phyloP scores from a whole-genome alignment of 139 green algal genomes.

The Dunaliella primolecta region DNA sequence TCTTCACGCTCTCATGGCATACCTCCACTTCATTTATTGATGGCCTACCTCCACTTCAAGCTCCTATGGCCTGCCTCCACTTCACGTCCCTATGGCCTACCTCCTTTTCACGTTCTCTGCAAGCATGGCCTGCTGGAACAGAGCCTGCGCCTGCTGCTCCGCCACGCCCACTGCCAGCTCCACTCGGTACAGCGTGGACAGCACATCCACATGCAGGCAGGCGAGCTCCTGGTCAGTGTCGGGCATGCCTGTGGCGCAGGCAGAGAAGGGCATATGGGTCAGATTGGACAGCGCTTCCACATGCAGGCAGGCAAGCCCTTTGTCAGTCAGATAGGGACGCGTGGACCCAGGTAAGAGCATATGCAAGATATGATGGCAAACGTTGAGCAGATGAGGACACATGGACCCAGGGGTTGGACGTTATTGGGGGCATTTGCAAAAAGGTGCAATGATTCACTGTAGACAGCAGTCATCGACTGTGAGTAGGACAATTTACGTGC shows the following conservation, averaged over 20 bases:
- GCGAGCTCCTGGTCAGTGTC: slow-evolving; percentile 54
- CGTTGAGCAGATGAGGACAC: too few relatives aligned
- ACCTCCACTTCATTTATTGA: too few relatives aligned
- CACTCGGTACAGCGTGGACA: slow-evolving; percentile 47
- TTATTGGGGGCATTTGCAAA: too few relatives aligned
- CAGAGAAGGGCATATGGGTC: not conserved
- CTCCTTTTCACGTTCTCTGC: slow-evolving; percentile 7
- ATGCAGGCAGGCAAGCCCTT: not conserved
- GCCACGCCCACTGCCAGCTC: slow-evolving; percentile 53
- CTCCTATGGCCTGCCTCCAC: too few relatives aligned
- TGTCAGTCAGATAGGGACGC: not conserved
- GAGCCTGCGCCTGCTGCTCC: slow-evolving; percentile 43
- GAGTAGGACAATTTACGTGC: too few relatives aligned
- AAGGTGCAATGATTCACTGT: too few relatives aligned
- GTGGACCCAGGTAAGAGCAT: too few relatives aligned
- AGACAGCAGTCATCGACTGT: too few relatives aligned
- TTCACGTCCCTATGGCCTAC: slow-evolving; percentile 11
- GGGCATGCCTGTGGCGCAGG: slow-evolving; percentile 44
- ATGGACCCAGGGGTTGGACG: too few relatives aligned
- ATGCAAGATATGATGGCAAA: too few relatives aligned
- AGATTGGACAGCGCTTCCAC: not conserved
- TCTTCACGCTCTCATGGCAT: too few relatives aligned
- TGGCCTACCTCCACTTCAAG: too few relatives aligned
- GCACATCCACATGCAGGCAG: slow-evolving; percentile 56
- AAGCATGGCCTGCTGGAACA: not conserved